phyloP scores from a whole-genome alignment of 2,329 filamentous ascomycete genomes.

The Xylariaceae sp. region DNA sequence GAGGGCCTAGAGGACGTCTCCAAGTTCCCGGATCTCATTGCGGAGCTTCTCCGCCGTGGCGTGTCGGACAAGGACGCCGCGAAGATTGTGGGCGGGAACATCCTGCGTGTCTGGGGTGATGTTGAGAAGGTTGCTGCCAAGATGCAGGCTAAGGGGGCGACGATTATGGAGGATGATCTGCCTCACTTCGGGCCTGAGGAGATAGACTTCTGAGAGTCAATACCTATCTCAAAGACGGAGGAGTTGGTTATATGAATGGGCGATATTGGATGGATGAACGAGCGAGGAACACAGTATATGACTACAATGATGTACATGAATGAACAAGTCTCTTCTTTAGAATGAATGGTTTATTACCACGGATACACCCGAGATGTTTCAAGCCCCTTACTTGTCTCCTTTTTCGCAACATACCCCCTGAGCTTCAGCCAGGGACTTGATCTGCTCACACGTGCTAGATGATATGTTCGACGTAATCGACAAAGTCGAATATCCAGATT shows the following conservation, averaged over 20 bases:
- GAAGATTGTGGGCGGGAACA: conserved; percentile 73
- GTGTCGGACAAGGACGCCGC: conserved; percentile 67
- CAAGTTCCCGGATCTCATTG: conserved; percentile 73
- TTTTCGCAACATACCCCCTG: background rate
- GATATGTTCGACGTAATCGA: background rate
- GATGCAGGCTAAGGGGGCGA: conserved; percentile 55
- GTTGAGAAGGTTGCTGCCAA: conserved; percentile 66
- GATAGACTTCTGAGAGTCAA: background rate
- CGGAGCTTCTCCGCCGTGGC: conserved; percentile 66
- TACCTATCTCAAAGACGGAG: background rate
- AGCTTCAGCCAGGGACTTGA: background rate
- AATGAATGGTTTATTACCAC: no score
- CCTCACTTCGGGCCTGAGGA: conserved; percentile 6
- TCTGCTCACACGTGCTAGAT: background rate
- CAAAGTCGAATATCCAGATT: background rate
- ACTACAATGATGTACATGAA: background rate
- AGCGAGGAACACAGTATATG: background rate
- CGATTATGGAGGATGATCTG: conserved; percentile 50
- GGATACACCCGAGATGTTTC: background rate
- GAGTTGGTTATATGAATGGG: background rate
- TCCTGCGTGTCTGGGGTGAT: conserved; percentile 77
- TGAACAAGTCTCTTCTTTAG: no score
- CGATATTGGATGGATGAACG: background rate
- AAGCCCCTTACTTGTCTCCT: background rate
- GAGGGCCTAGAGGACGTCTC: conserved; percentile 77